Evolutionary conservation across 495 filamentous ascomycete genomes (phyloP), one percentile per base, ranked within the genome.

Genomic region (Penicillium lagena): DNA sequence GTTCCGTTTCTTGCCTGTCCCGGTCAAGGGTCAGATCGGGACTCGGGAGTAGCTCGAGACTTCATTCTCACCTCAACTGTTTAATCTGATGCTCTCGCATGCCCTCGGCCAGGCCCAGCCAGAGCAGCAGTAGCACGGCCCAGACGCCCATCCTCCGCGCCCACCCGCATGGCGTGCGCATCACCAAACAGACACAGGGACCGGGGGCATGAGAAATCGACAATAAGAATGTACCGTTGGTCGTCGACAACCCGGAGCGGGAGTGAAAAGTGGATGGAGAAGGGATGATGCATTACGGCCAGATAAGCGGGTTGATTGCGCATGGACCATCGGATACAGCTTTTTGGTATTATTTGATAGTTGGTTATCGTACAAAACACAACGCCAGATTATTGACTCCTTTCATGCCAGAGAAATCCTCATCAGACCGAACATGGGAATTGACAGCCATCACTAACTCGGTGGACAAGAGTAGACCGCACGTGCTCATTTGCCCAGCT

Each of bases 1-100:
- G 79, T 43, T 90, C 82, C 34, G 91, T 89, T 62, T 95, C 89
- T 57, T 79, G 80, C 50, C 80, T 82, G 50, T 27, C 27, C 14
- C 14, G 12, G n/a, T 29, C 39, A 31, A 15, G 22, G 14, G 40
- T 56, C 38, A 56, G 46, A 35, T 6, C 11, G 29, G 14, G 12
- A 13, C 12, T 6, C 7, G 13, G 11, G 13, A 10, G 22, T 9
- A 27, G 30, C 28, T 12, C 43, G 39, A 41, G 32, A 45, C 10
- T 6, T 6, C 2, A 3, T 34, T 34, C 14, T 5, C 33, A 72
- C 71, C 68, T 64, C n/a, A 74, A 55, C 32, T 62, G 62, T 35
- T 60, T 68, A 33, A 70, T 56, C 44, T 67, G 62, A 44, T 61
- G 53, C 27, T 55, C 55, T 50, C 56, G 64, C 71, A 74, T 72